phyloP scores from a whole-genome alignment of 495 filamentous ascomycete species.

The Penicillium argentinense region DNA sequence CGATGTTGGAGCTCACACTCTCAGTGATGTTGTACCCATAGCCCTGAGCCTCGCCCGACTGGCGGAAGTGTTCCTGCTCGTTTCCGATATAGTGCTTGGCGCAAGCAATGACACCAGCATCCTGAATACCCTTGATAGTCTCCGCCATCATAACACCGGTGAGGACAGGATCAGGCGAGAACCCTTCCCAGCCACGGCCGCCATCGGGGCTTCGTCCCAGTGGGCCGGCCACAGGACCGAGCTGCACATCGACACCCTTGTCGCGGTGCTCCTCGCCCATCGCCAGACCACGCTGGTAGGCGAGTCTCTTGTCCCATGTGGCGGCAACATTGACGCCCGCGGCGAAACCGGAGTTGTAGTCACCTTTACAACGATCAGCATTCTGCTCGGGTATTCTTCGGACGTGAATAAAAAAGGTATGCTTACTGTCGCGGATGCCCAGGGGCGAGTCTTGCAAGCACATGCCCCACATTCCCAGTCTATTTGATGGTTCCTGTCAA shows the following conservation, averaged over 20 bases:
- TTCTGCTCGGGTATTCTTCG: background rate
- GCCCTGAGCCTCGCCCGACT: conserved; percentile 58
- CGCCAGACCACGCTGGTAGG: conserved; percentile 71
- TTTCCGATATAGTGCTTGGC: conserved; percentile 82
- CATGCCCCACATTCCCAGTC: conserved; percentile 75
- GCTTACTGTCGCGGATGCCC: conserved; percentile 71
- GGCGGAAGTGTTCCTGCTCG: conserved; percentile 81
- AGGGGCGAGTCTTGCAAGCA: conserved; percentile 92
- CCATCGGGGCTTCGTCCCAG: conserved; percentile 71
- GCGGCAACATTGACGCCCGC: conserved; percentile 81
- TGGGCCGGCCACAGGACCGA: conserved; percentile 90
- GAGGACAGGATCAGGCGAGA: conserved; percentile 72
- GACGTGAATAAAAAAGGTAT: conserved; percentile 1
- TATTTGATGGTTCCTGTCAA: conserved; percentile 32
- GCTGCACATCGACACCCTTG: conserved; percentile 81
- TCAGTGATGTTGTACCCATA: conserved; percentile 67
- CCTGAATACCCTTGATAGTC: conserved; percentile 79
- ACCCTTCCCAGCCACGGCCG: conserved; percentile 84
- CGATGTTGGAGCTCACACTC: conserved; percentile 75
- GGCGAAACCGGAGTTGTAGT: conserved; percentile 78
- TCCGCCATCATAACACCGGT: conserved; percentile 72
- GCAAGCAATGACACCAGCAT: conserved; percentile 76
- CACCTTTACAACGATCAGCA: conserved; percentile 43
- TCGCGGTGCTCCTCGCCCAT: conserved; percentile 78
- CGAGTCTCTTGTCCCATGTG: conserved; percentile 72